Base-by-base conservation (phyloP, 306 rosid genomes). In the Medicago truncatula region DNA sequence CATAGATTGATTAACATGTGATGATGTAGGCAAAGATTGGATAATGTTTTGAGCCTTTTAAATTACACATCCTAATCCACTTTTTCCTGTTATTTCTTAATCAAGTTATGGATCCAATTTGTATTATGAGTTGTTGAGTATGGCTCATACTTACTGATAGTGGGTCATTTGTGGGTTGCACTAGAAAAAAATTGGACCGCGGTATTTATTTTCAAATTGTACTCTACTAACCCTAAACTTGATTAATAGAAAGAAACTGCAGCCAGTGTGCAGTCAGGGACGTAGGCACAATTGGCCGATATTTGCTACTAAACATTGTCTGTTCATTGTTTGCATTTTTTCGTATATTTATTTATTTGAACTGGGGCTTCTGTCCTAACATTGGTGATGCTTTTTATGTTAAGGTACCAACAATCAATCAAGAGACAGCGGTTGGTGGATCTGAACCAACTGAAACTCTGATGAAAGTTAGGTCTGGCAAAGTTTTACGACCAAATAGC, bases 401-500 rank as follows among this genome's bases (percentile, higher is more conserved):
- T 67, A 53, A 93, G 98, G 60, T 93, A 39, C 97, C 97, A 67
- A 47, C 94, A 7, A 89, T 91, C 62, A 49, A 91, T 84, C 97
- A 91, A 80, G 88, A 81, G 74, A 88, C 90, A 1, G 97, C 86
- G 43, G 78, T 87, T 70, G 69, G 77, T 18, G 96, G 91, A 58
- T 28, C 85, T 4, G 96, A 93, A 76, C 94, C 86, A 67, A 86
- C 47, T 54, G 85, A 80, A 49, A 83, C 92, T 76, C 93, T 93
- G 1, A 81, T 13, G 90, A 75, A 52, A 72, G 15, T 16, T 49
- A 84, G 97, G 82, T 89, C 96, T 34, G 97, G 87, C 77, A 61
- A 71, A 71, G 86, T 88, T 56, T 58, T 93, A 31, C 90, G 91
- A 69, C 96, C 98, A 67, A 74, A 85, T 50, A 34, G 38, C 38